Evolutionary conservation across 352 stramenopile genomes (phyloP), one percentile per base, ranked within the genome.

Genomic region (Plasmopara halstedii): DNA sequence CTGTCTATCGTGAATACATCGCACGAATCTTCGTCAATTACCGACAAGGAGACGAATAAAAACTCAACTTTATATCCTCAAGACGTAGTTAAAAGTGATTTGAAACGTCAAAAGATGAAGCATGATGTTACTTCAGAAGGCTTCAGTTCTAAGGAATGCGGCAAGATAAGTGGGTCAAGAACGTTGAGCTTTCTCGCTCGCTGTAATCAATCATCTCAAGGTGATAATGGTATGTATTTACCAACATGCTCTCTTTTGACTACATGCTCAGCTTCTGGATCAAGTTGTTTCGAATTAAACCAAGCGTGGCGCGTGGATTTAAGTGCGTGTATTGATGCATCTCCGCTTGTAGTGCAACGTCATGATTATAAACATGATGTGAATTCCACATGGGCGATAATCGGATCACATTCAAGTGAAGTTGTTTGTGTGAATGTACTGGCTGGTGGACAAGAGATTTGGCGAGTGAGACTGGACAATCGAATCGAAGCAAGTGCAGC

Each of bases 271-370:
- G 9, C n/a, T n/a, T n/a, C n/a, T n/a, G n/a, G n/a, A n/a, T n/a
- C n/a, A n/a, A n/a, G n/a, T n/a, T n/a, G n/a, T n/a, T n/a, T n/a
- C n/a, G 20, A 34, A 18, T 32, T 65, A 26, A 35, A 17, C 49
- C 46, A 13, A 18, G 23, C 26, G 3, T 83, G 67, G 52, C 25
- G 42, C 33, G 49, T 67, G 1, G 49, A 86, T 59, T 42, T 86
- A 18, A 33, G 43, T 7, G 83, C 84, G 25, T 86, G 74, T 40
- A 70, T 86, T 13, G 74, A 86, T 32, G 74, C 74, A 8, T 86
- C 74, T 15, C 74, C 73, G 5, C 50, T 84, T 3, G 49, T 86
- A 18, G 47, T 83, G 31, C 43, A 62, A 15, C 55, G 39, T 23
- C 20, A 15, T 13, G 27, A 48, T 14, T 18, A 15, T 5, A 10